phyloP scores from a whole-genome alignment of 257 asterid species.

The Marsdenia floribunda region DNA sequence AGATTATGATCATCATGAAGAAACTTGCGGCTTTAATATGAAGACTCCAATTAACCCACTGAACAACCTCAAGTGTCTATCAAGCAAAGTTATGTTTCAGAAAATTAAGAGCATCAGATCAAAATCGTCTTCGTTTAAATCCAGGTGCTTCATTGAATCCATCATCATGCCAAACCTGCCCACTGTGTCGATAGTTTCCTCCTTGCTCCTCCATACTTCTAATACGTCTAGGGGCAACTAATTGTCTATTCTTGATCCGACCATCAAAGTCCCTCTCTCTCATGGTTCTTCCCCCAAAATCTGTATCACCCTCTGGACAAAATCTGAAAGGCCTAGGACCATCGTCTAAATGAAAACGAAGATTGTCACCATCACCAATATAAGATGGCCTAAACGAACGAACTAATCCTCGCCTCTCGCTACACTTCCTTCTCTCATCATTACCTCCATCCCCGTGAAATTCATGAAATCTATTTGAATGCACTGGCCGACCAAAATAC shows the following conservation, averaged over 20 bases:
- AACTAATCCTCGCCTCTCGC: conserved; percentile 51
- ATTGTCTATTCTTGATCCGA: conserved; percentile 45
- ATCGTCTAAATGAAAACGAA: conserved; percentile 49
- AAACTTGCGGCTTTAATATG: background rate
- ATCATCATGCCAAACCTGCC: conserved; percentile 63
- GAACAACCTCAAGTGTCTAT: background rate
- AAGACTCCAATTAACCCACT: background rate
- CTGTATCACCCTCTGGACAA: conserved; percentile 50
- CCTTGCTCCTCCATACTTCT: conserved; percentile 62
- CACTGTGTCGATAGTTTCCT: conserved; percentile 47
- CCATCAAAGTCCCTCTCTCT: conserved; percentile 81
- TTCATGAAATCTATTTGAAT: conserved; percentile 38
- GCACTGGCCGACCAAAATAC: conserved; percentile 42
- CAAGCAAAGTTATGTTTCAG: background rate
- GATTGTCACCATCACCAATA: conserved; percentile 39
- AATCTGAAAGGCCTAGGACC: conserved; percentile 62
- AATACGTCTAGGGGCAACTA: conserved; percentile 41
- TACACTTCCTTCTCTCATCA: conserved; percentile 69
- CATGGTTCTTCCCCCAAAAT: conserved; percentile 55
- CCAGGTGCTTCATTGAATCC: conserved; percentile 49
- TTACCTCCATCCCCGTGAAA: conserved; percentile 42
- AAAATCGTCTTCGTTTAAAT: conserved; percentile 74
- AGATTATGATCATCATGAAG: background rate
- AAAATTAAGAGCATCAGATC: conserved; percentile 18
- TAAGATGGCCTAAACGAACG: conserved; percentile 54